Conservation (phyloP, 768 basidiomycete species). For the Sporobolomyces pararoseus region DNA sequence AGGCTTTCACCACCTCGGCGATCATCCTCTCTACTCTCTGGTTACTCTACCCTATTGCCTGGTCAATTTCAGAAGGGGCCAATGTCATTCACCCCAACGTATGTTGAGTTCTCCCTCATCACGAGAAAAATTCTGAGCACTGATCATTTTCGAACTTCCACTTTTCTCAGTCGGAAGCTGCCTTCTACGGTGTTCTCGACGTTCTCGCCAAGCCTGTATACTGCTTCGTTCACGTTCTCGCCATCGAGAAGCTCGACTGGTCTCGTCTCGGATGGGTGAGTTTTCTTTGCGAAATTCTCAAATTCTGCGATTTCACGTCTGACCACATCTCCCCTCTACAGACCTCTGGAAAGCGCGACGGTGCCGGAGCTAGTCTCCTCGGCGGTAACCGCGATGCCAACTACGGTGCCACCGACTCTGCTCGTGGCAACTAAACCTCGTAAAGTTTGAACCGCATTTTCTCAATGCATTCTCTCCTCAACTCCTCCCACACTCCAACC, state of each 20-base stretch:
- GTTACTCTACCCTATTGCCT: conserved; percentile 24
- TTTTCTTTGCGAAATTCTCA: neutral
- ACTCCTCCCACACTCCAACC: neutral
- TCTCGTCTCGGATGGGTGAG: conserved; percentile 18
- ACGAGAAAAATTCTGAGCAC: neutral
- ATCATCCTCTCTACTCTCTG: neutral
- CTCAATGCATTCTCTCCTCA: no score
- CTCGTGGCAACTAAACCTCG: neutral
- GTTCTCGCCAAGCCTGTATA: conserved; percentile 50
- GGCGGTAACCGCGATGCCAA: conserved; percentile 16
- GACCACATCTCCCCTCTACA: neutral
- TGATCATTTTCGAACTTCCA: neutral
- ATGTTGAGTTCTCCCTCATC: neutral
- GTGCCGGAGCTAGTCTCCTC: conserved; percentile 12
- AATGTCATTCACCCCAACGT: conserved; percentile 55
- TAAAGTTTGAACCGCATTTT: no score
- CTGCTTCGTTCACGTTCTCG: conserved; percentile 38
- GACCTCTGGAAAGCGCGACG: conserved; percentile 11
- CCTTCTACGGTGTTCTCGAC: conserved; percentile 54
- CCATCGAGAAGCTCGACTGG: conserved; percentile 21
- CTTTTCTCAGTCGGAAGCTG: neutral
- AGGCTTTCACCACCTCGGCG: neutral
- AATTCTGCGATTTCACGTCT: neutral
- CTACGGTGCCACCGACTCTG: conserved; percentile 14
- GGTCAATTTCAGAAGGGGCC: conserved; percentile 38